A percentile compares a stretch with the other conserved stretches of the same genome.
phyloP scores from a whole-genome alignment of 2,329 filamentous ascomycete genomes.

The Seiridium cupressi region DNA sequence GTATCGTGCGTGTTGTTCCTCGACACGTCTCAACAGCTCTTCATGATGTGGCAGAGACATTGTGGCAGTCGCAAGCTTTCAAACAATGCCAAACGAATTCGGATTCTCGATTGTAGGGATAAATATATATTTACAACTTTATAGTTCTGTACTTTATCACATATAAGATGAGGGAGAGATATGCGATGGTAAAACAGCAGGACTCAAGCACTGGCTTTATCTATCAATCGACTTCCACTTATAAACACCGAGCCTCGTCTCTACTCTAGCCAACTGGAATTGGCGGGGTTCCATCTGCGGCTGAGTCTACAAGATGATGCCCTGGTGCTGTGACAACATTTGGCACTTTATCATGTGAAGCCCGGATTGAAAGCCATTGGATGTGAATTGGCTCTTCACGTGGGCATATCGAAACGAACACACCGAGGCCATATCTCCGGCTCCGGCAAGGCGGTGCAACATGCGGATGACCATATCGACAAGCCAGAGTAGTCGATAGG shows the following conservation, averaged over 20 bases:
- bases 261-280: neutral
- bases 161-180: neutral
- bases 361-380: neutral
- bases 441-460: neutral
- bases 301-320: neutral
- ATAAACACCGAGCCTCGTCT: neutral
- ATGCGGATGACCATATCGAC: neutral
- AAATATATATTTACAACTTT: neutral
- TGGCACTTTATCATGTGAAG: neutral
- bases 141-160: neutral
- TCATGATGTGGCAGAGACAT: neutral
- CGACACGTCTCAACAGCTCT: constrained; percentile 1
- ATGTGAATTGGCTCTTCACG: neutral
- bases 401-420: neutral
- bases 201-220: neutral
- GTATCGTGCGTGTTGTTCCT: constrained; percentile 6
- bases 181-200: neutral
- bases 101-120: neutral
- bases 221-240: neutral
- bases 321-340: neutral
- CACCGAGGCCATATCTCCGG: constrained; percentile 1
- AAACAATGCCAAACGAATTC: too few species aligned
- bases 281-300: neutral
- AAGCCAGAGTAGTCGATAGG: neutral
- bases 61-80: too few species aligned